Evolutionary conservation across 2,329 filamentous ascomycete species (phyloP).

Genomic region (Colletotrichum nymphaeae): DNA sequence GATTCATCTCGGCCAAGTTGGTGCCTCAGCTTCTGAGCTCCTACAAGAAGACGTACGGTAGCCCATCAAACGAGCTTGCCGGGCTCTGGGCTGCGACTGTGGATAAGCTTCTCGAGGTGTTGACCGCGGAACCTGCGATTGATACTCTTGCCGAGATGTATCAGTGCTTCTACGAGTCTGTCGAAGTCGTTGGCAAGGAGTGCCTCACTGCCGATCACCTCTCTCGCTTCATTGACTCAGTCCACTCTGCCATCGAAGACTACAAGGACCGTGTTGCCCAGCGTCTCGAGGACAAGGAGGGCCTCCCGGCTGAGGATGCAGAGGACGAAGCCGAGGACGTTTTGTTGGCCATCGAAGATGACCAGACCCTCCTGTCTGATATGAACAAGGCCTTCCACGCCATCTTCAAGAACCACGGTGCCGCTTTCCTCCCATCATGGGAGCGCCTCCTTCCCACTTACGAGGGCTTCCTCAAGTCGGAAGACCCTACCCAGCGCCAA

Average conservation of each 20-base stretch:
- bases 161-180: constrained; percentile 98
- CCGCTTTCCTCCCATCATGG: constrained; percentile 87
- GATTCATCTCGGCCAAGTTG: constrained; percentile 93
- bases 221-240: constrained; percentile 86
- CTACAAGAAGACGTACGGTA: constrained; percentile 91
- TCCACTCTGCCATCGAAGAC: constrained; percentile 87
- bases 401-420: constrained; percentile 96
- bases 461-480: constrained; percentile 82
- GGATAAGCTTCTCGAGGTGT: constrained; percentile 91
- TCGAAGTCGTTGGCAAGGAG: constrained; percentile 91
- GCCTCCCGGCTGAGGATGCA: constrained; percentile 81
- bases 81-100: constrained; percentile 87
- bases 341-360: constrained; percentile 93
- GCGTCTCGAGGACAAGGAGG: constrained; percentile 84
- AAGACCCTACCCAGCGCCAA: constrained; percentile 91
- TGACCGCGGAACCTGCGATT: constrained; percentile 93
- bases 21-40: constrained; percentile 93
- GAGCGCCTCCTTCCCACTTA: constrained; percentile 88
- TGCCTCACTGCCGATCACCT: constrained; percentile 84
- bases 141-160: constrained; percentile 99
- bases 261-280: constrained; percentile 89
- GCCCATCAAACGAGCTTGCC: constrained; percentile 81
- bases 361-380: constrained; percentile 94
- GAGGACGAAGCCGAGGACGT: constrained; percentile 91
- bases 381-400: constrained; percentile 99